phyloP scores from a whole-genome alignment of 176 grass and related monocot genomes.

The Triticum dicoccoides region DNA sequence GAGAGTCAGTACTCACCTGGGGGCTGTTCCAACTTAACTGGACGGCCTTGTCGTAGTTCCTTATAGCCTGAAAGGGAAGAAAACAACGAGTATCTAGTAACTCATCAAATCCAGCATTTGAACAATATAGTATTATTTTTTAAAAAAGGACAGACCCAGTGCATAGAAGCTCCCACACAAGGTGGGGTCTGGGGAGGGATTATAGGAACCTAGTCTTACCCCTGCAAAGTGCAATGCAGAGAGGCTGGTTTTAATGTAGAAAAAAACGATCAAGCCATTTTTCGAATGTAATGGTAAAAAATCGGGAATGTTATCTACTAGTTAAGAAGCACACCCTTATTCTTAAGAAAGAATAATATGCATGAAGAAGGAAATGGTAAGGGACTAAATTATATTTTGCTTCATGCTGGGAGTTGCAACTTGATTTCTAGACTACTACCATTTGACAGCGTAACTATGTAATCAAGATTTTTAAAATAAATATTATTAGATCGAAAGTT shows the following conservation, averaged over 20 bases:
- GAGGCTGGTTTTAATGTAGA: background rate
- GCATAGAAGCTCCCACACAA: no score
- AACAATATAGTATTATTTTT: background rate
- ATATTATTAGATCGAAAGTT: background rate
- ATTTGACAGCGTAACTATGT: background rate
- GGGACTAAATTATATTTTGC: background rate
- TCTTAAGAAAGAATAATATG: background rate
- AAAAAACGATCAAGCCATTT: background rate
- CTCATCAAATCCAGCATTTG: background rate
- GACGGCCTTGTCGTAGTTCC: conserved; percentile 80
- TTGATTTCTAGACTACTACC: background rate
- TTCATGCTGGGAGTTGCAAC: background rate
- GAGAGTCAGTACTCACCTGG: conserved; percentile 42
- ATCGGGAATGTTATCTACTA: background rate
- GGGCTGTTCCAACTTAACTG: conserved; percentile 81
- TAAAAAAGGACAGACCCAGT: no score
- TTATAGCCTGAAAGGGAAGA: conserved; percentile 55
- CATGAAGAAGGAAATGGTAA: background rate
- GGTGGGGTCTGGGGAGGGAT: no score
- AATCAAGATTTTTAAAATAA: background rate
- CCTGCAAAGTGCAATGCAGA: no score
- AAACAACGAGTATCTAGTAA: background rate
- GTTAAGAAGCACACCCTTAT: background rate
- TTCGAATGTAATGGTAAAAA: background rate
- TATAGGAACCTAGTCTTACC: no score